Base-by-base conservation (phyloP, 306 rosid species). In the Corylus heterophylla region DNA sequence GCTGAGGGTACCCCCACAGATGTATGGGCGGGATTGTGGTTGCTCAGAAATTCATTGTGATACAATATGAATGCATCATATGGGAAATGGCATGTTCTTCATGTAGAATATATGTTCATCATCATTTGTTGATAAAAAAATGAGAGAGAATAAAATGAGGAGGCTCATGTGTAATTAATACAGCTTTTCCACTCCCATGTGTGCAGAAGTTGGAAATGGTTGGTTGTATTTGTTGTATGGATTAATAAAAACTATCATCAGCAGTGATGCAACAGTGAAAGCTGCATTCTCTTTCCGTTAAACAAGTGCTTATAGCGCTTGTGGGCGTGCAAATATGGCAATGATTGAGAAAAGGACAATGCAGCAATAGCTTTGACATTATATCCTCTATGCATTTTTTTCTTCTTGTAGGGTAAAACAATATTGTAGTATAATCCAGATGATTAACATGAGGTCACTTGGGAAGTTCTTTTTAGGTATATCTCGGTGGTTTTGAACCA, bases 141-240 rank as follows among this genome's bases (percentile, higher is more conserved):
- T 39, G 52, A 76, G 27, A 81, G 55, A 73, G 74, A 81, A 52
- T 54, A 67, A 71, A 80, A 75, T 74, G 78, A 68, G 74, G 73
- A 48, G 82, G 62, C 22, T 69, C 72, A 81, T 8, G 64, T 78
- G 74, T 78, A 69, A 55, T 80, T 81, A 59, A 62, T 66, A 71
- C 69, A 55, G 54, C 25, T 54, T 76, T 66, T 8, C 81, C 42
- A 68, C 74, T 78, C 76, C 74, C 81, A 78, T 85, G 90, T 82
- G 85, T 82, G 85, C 64, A 76, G 76, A 85, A 81, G 89, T 82
- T 78, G 86, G 83, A 82, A 76, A 79, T 81, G 83, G 80, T 74
- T 70, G 83, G 63, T 69, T 83, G 76, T 63, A 84, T 73, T 84
- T 79, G 79, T 78, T 84, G 80, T 82, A 76, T 84, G 80, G 80